Evolutionary conservation across 768 basidiomycete genomes (phyloP), one percentile per base, ranked within the genome.

Genomic region (Coprinopsis marcescibilis): DNA sequence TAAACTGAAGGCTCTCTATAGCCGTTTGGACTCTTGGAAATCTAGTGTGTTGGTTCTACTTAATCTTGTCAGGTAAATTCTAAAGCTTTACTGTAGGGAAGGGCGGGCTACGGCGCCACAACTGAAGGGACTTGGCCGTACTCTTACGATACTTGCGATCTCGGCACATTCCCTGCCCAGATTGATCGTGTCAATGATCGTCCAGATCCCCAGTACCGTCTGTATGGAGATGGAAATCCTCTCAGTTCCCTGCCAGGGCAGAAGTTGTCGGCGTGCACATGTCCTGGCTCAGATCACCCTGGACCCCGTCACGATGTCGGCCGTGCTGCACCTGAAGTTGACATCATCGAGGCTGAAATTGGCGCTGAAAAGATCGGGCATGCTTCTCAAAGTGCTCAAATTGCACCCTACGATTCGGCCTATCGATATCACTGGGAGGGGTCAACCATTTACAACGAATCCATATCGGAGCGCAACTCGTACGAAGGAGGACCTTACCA

Each of bases 51-150:
- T 23, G 12, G 36, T 17, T 13, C 8, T 3, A 12, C 25, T 23
- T 20, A 6, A n/a, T 11, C 13, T 46, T 43, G 63, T 23, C 60
- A 64, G 53, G n/a, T 10, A 26, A 3, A 8, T 13, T 54, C 38
- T 40, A 15, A 40, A 12, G 8, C 8, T 40, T 20, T 5, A 20
- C 25, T 15, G 10, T 36, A 40, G 89, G 71, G 91, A 72, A 52
- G 91, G 48, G 83, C 91, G 26, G 92, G 90, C 1, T 92, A 83
- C 63, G 93, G 93, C 38, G 85, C 85, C 6, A 85, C 89, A 1
- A 91, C 87, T 2, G 89, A 95, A 53, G 93, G 83, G 37, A 74
- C 75, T 72, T 82, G 79, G 79, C 90, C 92, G 1, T 93, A 83
- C 65, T 85, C 80, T 45, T 93, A 90, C 57, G 83, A 82, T 57